Conservation (phyloP, 768 basidiomycete genomes). For the Lepiota brunneoincarnata region DNA sequence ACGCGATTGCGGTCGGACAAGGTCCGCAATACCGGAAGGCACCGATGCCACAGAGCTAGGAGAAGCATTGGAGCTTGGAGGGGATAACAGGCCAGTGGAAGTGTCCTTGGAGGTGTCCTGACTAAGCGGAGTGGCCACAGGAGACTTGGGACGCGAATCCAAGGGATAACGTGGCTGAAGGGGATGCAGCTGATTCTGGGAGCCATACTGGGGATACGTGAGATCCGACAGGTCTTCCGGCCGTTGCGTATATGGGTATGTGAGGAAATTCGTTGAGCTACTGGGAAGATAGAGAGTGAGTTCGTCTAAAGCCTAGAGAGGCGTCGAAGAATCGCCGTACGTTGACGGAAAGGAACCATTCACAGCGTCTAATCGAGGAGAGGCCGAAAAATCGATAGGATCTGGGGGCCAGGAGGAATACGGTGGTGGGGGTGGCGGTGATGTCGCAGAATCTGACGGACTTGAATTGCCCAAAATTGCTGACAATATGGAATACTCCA, state of each 20-base stretch:
- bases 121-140: slow-evolving; percentile 31
- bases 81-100: slow-evolving; percentile 32
- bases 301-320: slow-evolving; percentile 32
- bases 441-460: slow-evolving; percentile 45
- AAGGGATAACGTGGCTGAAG: slow-evolving; percentile 54
- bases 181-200: slow-evolving; percentile 35
- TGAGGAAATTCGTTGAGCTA: slow-evolving; percentile 39
- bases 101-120: slow-evolving; percentile 27
- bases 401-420: slow-evolving; percentile 44
- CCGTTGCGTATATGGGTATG: slow-evolving; percentile 43
- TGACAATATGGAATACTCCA: slow-evolving; percentile 94
- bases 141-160: slow-evolving; percentile 39
- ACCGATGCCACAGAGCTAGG: slow-evolving; percentile 39
- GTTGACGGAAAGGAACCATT: slow-evolving; percentile 26
- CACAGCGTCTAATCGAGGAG: slow-evolving; percentile 28
- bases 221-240: slow-evolving; percentile 37
- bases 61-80: slow-evolving; percentile 37
- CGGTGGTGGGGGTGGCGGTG: slow-evolving; percentile 34
- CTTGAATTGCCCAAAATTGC: slow-evolving; percentile 84
- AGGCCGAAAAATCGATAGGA: slow-evolving; percentile 34
- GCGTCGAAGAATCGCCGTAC: slow-evolving; percentile 33
- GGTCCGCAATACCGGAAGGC: slow-evolving; percentile 35
- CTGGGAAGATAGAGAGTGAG: slow-evolving; percentile 31
- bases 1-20: slow-evolving; percentile 24
- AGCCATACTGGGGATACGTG: slow-evolving; percentile 33